A percentile compares a stretch with the other conserved stretches of the same genome.
phyloP scores from a whole-genome alignment of 2,329 filamentous ascomycete genomes.

The Calonectria henricotiae region DNA sequence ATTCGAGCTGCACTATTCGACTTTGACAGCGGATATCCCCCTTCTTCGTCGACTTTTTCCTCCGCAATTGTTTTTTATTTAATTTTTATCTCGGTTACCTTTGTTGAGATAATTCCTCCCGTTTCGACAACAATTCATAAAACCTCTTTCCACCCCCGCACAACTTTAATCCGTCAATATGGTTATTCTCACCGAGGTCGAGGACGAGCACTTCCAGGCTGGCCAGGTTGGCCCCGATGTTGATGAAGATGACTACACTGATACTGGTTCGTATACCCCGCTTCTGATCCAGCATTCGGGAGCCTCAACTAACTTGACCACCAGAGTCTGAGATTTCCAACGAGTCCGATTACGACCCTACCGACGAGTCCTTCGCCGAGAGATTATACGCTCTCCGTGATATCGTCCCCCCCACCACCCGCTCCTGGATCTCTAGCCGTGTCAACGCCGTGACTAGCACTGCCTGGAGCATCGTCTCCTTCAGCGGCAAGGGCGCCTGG shows the following conservation, averaged over 20 bases:
- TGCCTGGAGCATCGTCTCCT: conserved; percentile 72
- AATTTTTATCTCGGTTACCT: not conserved
- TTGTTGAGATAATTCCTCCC: not conserved
- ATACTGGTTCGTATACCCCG: conserved; percentile 79
- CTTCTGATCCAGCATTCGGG: conserved; percentile 27
- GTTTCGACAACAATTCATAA: conserved; percentile 32
- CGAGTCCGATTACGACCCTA: conserved; percentile 79
- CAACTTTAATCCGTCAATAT: conserved; percentile 69
- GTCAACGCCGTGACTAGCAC: conserved; percentile 69
- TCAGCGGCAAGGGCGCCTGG: conserved; percentile 92
- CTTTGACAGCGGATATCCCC: conserved; percentile 8
- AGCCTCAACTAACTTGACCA: conserved; percentile 34
- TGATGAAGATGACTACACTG: conserved; percentile 93
- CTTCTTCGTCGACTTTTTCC: conserved; percentile 13
- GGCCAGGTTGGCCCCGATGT: conserved; percentile 80
- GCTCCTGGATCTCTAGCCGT: conserved; percentile 77
- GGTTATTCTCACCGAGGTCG: conserved; percentile 97
- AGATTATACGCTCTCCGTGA: conserved; percentile 82
- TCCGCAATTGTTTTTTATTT: not conserved
- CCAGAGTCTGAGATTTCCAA: conserved; percentile 90
- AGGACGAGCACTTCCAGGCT: conserved; percentile 93
- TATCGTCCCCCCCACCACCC: conserved; percentile 82
- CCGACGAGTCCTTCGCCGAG: conserved; percentile 75
- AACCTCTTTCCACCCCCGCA: conserved; percentile 22
- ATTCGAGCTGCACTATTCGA: conserved; percentile 13